Evolutionary conservation across 257 asterid genomes (phyloP), one percentile per base, ranked within the genome.

Genomic region (Fraxinus americana): DNA sequence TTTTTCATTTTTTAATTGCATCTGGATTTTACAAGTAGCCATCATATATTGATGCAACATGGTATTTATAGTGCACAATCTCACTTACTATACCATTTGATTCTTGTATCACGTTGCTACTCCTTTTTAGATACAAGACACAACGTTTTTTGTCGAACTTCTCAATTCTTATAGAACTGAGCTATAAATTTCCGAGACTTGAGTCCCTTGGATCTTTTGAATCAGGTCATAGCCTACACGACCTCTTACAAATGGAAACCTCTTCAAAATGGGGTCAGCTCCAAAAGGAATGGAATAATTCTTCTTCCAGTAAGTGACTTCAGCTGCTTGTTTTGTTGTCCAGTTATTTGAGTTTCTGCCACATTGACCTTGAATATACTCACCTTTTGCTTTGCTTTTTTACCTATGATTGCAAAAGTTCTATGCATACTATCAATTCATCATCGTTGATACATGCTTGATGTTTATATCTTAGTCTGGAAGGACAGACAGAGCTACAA

Each of bases 201-300:
- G 52, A 45, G 59, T 63, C 70, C 45, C 36, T 30, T 25, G 27
- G 23, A 34, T 78, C 36, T 19, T 78, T 25, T 66, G 70, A 72
- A 77, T 74, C 75, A 78, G 82, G 85, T 39, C 17, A 72, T 71
- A 36, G 74, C 75, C 73, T 82, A 23, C 73, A 59, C 45, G 85
- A 82, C 45, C 82, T 84, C 79, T 43, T 84, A 67, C 88, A 63
- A 54, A 75, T 81, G 86, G 88, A 84, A 54, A 68, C 83, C 17
- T 79, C 88, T 38, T 19, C 75, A 67, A 75, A 45, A 35, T 67
- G 30, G 65, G 77, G 69, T 48, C 68, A 61, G 36, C 74, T 16
- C 72, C 71, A 70, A 45, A 67, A 52, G 66, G 78, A 81, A 59
- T 48, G 70, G 73, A 72, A 75, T 21, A 50, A 65, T 4, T n/a